Base-by-base conservation (phyloP, 805 yeast genomes). In the Zygotorulaspora chibaensis region DNA sequence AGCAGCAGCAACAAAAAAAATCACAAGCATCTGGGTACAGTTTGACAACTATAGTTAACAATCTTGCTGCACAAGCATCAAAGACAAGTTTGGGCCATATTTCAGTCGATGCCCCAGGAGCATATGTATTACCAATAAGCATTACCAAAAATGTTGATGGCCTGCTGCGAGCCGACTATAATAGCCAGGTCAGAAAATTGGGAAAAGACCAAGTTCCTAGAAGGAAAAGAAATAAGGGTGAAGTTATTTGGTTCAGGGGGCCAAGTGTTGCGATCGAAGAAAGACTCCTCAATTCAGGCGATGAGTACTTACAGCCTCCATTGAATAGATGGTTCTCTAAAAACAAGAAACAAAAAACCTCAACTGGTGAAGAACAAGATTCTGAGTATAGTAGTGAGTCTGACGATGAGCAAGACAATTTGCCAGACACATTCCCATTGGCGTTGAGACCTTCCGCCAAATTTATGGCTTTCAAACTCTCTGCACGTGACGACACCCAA, bases 201-300 rank as follows among this genome's bases (percentile, higher is more conserved):
- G 53, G 57, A 20, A 57, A 55, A 38, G 59, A 56, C 13, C 58
- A 59, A 36, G 48, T 57, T 12, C 52, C 51, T 25, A 51, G 54
- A 39, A 58, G 56, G 38, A 46, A 43, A 13, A 54, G 52, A 17
- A 50, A 52, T 16, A 51, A 58, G 30, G 71, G 71, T 11, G 79
- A 80, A 30, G 56, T 79, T 12, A 60, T 84, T 13, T 84, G 89
- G 86, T 83, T 78, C 61, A 73, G 83, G 55, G 79, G 86, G 0
- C 84, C 89, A 2, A 85, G 88, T 20, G 68, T 76, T 9, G 66
- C 71, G 26, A 58, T 77, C 15, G 58, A 67, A 5, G 70, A 68
- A 49, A 59, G 83, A 47, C 46, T 74, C 20, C 46, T 62, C 7
- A 64, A 66, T 45, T 47, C 56, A 3, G 58, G 61, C 11, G 54